Percentiles rank a stretch among this genome's conserved stretches.
These are phyloP conservation scores for Vigna trinervia DNA, from an alignment of 306 rosid genomes.

Conservation along the genomic window DNA sequence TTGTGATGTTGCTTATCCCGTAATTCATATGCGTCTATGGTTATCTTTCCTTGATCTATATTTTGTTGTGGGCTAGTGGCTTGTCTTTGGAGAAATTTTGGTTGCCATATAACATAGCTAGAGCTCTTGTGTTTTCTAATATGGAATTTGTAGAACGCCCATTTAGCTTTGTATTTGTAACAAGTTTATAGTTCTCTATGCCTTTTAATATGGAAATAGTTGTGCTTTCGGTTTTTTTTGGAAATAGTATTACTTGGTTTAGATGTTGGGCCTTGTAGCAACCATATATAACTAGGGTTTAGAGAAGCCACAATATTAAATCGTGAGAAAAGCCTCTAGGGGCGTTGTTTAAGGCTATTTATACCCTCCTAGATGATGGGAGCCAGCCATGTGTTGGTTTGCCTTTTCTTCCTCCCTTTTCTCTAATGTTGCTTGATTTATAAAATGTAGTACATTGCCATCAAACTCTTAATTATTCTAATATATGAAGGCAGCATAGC, in stretches of 20 bases:
- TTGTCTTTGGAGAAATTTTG: conserved; percentile 21
- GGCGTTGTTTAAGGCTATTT: neutral
- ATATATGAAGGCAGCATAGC: conserved; percentile 3
- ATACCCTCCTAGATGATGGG: neutral
- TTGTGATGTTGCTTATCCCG: neutral
- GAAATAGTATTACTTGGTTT: conserved; percentile 24
- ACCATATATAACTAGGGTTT: neutral
- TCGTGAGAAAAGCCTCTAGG: neutral
- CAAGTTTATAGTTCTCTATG: neutral
- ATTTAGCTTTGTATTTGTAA: neutral
- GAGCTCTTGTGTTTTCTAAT: conserved; percentile 26
- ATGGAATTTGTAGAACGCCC: neutral
- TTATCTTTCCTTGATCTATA: neutral
- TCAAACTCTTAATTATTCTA: conserved; percentile 29
- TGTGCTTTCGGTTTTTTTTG: neutral
- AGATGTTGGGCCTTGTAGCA: neutral
- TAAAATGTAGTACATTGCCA: conserved; percentile 11
- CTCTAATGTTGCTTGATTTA: conserved; percentile 31
- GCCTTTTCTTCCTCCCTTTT: neutral
- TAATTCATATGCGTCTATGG: neutral
- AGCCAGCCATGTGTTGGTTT: neutral
- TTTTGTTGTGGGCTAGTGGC: conserved; percentile 30
- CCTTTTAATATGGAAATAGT: conserved; percentile 17
- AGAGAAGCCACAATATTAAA: neutral
- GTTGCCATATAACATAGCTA: conserved; percentile 5